These are phyloP conservation scores for Gentiana dahurica DNA, from an alignment of 257 asterid genomes.

Conservation along the genomic window DNA sequence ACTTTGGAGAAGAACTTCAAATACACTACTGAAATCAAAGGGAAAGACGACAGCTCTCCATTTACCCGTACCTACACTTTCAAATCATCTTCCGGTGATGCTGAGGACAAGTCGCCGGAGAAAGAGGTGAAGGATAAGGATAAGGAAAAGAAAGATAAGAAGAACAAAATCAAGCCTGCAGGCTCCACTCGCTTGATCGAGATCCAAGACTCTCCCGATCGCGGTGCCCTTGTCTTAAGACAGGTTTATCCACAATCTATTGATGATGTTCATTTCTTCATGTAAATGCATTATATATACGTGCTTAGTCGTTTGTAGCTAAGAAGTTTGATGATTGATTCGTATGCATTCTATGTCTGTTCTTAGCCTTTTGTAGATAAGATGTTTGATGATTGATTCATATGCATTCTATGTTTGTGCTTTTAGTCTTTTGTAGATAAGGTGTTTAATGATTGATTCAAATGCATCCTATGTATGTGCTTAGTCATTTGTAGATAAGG, in stretches of 20 bases:
- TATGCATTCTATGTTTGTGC: not conserved
- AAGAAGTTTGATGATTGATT: not conserved
- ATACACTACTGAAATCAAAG: conserved; percentile 66
- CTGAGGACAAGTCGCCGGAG: conserved; percentile 13
- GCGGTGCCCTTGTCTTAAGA: conserved; percentile 53
- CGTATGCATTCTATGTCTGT: too few species aligned
- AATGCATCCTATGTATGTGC: too few species aligned
- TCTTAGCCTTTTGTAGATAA: too few species aligned
- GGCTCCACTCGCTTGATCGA: conserved; percentile 42
- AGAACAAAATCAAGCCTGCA: conserved; percentile 21
- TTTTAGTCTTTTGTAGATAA: too few species aligned
- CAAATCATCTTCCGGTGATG: conserved; percentile 30
- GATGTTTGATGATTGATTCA: not conserved
- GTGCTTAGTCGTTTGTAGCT: too few species aligned
- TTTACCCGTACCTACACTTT: conserved; percentile 44
- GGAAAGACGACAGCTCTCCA: conserved; percentile 38
- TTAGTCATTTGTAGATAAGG: too few species aligned
- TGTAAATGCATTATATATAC: too few species aligned
- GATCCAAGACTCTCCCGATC: conserved; percentile 41
- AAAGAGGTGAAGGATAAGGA: conserved; percentile 8
- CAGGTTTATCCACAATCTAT: conserved; percentile 36
- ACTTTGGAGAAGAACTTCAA: conserved; percentile 32
- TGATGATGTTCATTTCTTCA: too few species aligned
- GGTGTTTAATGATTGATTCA: not conserved
- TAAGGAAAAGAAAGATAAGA: not conserved